Evolutionary conservation across 2,329 filamentous ascomycete genomes (phyloP), one percentile per base, ranked within the genome.

Genomic region (Colletotrichum falcatum): DNA sequence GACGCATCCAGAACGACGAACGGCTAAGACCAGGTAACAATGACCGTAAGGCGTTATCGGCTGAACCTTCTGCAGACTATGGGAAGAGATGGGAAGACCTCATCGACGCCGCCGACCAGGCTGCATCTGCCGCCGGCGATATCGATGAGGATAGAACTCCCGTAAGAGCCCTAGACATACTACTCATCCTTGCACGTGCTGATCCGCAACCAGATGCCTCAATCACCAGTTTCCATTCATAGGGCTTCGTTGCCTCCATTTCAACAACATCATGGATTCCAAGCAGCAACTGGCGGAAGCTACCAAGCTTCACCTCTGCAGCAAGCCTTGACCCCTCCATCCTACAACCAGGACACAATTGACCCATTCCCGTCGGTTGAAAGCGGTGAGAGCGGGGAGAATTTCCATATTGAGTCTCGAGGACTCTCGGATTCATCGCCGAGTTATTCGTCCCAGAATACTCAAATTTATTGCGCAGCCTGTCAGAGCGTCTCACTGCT

Each of bases 11-110:
- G 73, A 88, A 89, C 73, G 86, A 89, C 55, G 87, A 89, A 66
- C 88, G 92, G 72, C 85, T 94, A 73, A 91, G 92, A 73, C 84
- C 85, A 16, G 85, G 84, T 77, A 88, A 91, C 68, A 90, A 91
- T 75, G 90, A 94, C 76, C 89, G 93, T 73, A 97, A 97, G 82
- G 93, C 94, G 66, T 88, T 93, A 74, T 97, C 94, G 20, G 93
- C 93, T 51, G 95, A 98, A 81, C 94, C 95, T 30, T 89, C 91
- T 66, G 90, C 89, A 26, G 91, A 92, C 70, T 92, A 93, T 81
- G 94, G 94, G 74, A 97, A 96, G 83, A 88, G 95, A 76, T 98
- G 95, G 96, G 94, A 97, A 81, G 95, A 98, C 80, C 86, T 98
- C 71, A 97, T 98, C 74, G 95, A 98, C 81, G 95, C 95, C 62